Percentiles rank a stretch among this genome's conserved stretches.
phyloP scores from a whole-genome alignment of 495 filamentous ascomycete species.

The Aspergillus kassunensis region DNA sequence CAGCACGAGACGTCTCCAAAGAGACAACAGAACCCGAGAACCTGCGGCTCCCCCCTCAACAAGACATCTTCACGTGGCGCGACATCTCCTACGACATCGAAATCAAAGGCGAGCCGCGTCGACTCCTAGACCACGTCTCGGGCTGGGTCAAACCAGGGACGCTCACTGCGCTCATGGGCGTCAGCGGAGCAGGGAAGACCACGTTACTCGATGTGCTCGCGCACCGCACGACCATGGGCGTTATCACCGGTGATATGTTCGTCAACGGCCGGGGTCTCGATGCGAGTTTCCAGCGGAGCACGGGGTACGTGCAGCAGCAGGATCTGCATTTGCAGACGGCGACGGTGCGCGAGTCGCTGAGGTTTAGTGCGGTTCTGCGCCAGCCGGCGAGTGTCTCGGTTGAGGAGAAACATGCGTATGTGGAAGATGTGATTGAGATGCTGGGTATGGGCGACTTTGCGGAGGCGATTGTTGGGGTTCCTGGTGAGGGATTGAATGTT shows the following conservation, averaged over 20 bases:
- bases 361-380: conserved; percentile 79
- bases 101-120: conserved; percentile 54
- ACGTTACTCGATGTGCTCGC: conserved; percentile 60
- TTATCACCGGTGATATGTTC: conserved; percentile 51
- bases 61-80: conserved; percentile 72
- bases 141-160: conserved; percentile 65
- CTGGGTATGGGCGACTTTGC: conserved; percentile 69
- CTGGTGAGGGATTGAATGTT: conserved; percentile 68
- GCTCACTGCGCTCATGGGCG: conserved; percentile 62
- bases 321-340: conserved; percentile 84
- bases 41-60: conserved; percentile 42
- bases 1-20: conserved; percentile 6
- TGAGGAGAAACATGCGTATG: conserved; percentile 82
- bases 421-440: conserved; percentile 87
- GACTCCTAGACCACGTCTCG: conserved; percentile 58
- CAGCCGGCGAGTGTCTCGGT: conserved; percentile 69
- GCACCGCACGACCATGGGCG: conserved; percentile 48
- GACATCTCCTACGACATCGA: conserved; percentile 67
- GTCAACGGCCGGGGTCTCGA: conserved; percentile 58
- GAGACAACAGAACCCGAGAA: conserved; percentile 26
- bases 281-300: conserved; percentile 83
- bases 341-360: conserved; percentile 79
- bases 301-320: conserved; percentile 92
- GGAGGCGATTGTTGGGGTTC: conserved; percentile 39
- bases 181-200: conserved; percentile 64